Conservation (phyloP, 331 rosid genomes). For the Ulmus americana region DNA sequence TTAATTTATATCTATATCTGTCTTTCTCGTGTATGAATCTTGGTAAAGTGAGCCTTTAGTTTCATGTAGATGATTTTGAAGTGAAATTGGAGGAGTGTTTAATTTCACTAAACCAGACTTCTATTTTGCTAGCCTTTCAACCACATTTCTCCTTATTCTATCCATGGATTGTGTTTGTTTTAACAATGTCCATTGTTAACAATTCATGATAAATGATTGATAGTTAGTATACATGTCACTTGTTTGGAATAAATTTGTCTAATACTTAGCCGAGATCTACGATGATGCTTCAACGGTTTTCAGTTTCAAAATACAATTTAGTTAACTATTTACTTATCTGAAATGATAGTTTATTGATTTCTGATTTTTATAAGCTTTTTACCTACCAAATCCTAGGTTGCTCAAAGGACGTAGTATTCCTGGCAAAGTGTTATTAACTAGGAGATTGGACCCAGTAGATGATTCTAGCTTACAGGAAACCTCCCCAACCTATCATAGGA, state of each 20-base stretch:
- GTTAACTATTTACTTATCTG: too few species aligned
- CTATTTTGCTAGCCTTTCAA: neutral
- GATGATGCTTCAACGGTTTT: neutral
- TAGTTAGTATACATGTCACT: neutral
- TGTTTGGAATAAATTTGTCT: too few species aligned
- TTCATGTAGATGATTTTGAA: too few species aligned
- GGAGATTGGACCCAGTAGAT: slow-evolving; percentile 45
- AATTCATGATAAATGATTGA: neutral
- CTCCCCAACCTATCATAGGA: slow-evolving; percentile 50
- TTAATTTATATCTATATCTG: too few species aligned
- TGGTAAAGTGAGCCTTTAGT: too few species aligned
- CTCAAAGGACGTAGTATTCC: slow-evolving; percentile 94
- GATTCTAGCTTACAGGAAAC: slow-evolving; percentile 32
- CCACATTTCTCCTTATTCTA: neutral
- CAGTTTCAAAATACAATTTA: too few species aligned
- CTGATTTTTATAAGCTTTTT: slow-evolving; percentile 1
- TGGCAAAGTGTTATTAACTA: slow-evolving; percentile 72
- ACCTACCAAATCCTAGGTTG: slow-evolving; percentile 40
- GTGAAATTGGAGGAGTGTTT: too few species aligned
- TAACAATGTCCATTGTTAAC: neutral
- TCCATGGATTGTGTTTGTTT: neutral
- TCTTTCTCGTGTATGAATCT: too few species aligned
- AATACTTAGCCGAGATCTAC: neutral
- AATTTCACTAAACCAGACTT: too few species aligned
- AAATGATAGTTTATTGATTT: neutral